These are phyloP conservation scores for Podaxis sp. DNA, from an alignment of 768 basidiomycete genomes.

Conservation along the genomic window DNA sequence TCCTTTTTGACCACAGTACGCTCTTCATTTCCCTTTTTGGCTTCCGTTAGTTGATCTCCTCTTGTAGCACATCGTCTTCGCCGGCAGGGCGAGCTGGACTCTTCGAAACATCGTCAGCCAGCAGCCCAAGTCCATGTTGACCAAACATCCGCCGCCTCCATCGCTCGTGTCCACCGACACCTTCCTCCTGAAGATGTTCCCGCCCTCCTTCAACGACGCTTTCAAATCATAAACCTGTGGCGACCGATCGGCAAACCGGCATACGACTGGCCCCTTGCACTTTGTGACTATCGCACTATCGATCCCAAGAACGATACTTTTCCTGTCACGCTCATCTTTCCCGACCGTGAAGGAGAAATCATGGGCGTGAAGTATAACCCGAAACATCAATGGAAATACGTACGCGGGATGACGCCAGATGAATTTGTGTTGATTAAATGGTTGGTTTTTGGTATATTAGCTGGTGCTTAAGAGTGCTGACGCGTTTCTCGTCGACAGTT, in stretches of 20 bases:
- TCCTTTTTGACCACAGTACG: conserved; percentile 65
- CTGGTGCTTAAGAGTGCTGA: neutral
- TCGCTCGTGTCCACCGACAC: conserved; percentile 47
- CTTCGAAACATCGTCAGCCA: conserved; percentile 41
- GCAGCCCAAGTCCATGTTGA: conserved; percentile 49
- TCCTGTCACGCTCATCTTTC: conserved; percentile 45
- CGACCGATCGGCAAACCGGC: conserved; percentile 49
- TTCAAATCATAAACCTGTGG: conserved; percentile 64
- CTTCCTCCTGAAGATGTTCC: conserved; percentile 44
- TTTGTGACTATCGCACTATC: conserved; percentile 51
- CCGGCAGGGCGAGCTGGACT: conserved; percentile 32
- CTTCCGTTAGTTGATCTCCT: neutral
- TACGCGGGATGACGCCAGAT: conserved; percentile 43
- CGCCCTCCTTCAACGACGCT: conserved; percentile 42
- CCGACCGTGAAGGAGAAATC: conserved; percentile 53
- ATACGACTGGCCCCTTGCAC: conserved; percentile 46
- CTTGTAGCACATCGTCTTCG: conserved; percentile 43
- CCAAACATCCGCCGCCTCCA: conserved; percentile 45
- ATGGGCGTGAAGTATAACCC: conserved; percentile 43
- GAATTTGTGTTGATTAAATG: conserved; percentile 55
- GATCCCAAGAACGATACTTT: conserved; percentile 38
- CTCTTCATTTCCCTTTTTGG: neutral
- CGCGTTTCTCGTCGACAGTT: conserved; percentile 22
- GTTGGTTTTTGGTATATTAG: conserved; percentile 26
- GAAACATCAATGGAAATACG: conserved; percentile 52